Conservation (phyloP, 2,329 filamentous ascomycete species). For the Exophiala sideris region DNA sequence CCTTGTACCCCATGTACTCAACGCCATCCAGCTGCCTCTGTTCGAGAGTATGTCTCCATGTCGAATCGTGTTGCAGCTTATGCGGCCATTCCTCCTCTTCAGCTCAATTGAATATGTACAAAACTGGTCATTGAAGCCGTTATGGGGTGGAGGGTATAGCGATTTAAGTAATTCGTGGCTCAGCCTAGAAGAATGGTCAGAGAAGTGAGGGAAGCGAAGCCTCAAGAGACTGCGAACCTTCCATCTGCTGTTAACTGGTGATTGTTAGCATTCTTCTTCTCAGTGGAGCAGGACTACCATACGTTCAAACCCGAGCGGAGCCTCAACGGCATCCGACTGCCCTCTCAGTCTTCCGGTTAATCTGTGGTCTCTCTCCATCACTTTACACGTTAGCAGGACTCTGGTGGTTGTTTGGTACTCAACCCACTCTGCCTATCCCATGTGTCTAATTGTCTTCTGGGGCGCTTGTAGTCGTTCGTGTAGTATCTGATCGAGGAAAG, state of each 20-base stretch:
- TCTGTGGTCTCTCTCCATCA: slow-evolving; percentile 65
- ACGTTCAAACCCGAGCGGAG: slow-evolving; percentile 59
- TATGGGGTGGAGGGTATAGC: not conserved
- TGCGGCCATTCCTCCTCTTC: not conserved
- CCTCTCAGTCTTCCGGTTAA: slow-evolving; percentile 61
- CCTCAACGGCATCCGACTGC: slow-evolving; percentile 57
- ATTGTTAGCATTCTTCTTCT: slow-evolving; percentile 16
- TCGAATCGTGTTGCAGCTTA: too few relatives aligned
- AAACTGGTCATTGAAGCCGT: not conserved
- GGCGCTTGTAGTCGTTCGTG: slow-evolving; percentile 62
- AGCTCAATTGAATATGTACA: slow-evolving; percentile 9
- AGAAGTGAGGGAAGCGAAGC: not conserved
- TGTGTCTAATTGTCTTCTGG: slow-evolving; percentile 57
- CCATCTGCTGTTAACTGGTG: slow-evolving; percentile 60
- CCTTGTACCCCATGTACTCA: too few relatives aligned
- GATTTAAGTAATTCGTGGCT: slow-evolving; percentile 27
- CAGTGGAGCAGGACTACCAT: not conserved
- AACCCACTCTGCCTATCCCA: slow-evolving; percentile 65
- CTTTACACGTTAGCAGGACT: slow-evolving; percentile 38
- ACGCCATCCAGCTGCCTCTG: too few relatives aligned
- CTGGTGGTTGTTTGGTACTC: not conserved
- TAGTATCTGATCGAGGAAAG: slow-evolving; percentile 57
- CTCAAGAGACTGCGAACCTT: slow-evolving; percentile 45
- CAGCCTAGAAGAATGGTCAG: slow-evolving; percentile 20
- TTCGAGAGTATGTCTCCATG: too few relatives aligned